phyloP scores from a whole-genome alignment of 805 yeast genomes.

The Teunomyces lycoperdinae region DNA sequence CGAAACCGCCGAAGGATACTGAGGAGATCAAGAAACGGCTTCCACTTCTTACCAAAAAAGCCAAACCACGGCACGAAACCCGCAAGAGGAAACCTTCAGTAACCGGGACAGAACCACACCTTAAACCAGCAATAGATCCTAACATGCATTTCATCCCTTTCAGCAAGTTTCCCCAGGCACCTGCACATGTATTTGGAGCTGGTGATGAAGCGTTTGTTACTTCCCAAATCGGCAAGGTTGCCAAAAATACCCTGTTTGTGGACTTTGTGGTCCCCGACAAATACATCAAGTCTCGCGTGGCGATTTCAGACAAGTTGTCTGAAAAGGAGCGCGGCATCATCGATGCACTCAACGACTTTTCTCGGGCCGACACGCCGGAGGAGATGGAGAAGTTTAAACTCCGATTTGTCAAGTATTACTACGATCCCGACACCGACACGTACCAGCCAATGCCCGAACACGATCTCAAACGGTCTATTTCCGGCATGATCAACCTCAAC shows the following conservation, averaged over 20 bases:
- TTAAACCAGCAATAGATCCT: conserved; percentile 5
- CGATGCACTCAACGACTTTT: conserved; percentile 23
- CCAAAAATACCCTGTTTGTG: conserved; percentile 4
- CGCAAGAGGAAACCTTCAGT: conserved; percentile 3
- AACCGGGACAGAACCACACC: background rate
- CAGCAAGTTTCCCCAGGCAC: conserved; percentile 31
- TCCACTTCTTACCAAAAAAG: conserved; percentile 4
- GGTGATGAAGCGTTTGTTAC: background rate
- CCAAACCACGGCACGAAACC: conserved; percentile 3
- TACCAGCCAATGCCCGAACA: conserved; percentile 33
- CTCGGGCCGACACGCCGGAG: conserved; percentile 20
- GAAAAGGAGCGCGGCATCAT: conserved; percentile 24
- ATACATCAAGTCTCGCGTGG: conserved; percentile 16
- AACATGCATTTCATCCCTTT: conserved; percentile 23
- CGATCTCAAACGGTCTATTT: conserved; percentile 35
- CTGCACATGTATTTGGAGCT: conserved; percentile 13
- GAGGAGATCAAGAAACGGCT: conserved; percentile 7
- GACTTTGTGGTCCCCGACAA: conserved; percentile 28
- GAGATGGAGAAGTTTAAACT: conserved; percentile 22
- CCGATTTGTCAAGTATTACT: conserved; percentile 23
- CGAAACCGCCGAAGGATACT: conserved; percentile 13
- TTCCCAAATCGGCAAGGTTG: background rate
- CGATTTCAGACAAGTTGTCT: conserved; percentile 16
- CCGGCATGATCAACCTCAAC: conserved; percentile 39
- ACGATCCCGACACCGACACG: conserved; percentile 25